Conservation (phyloP, 2,329 filamentous ascomycete species). For the Diaporthe batatas region DNA sequence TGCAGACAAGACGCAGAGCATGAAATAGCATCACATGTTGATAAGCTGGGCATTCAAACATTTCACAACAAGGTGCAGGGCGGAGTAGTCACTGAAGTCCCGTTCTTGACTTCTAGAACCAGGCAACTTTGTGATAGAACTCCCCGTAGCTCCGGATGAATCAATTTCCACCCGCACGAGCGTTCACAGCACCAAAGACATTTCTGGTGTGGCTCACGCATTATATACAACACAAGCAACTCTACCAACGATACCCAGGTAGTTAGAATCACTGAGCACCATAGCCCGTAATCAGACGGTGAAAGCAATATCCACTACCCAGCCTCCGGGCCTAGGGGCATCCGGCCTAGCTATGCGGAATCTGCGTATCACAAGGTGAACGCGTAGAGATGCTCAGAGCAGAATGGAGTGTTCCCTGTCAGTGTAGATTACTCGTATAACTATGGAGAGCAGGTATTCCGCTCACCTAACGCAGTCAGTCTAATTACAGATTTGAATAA, state of each 20-base stretch:
- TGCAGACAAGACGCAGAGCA: not conserved
- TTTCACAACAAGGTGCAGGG: not conserved
- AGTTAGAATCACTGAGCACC: conserved; percentile 24
- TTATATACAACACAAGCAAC: not conserved
- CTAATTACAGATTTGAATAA: not conserved
- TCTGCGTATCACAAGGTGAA: not conserved
- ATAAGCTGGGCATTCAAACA: not conserved
- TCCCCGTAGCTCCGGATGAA: not conserved
- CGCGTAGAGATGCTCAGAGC: not conserved
- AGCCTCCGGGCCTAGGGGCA: conserved; percentile 2
- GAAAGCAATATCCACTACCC: conserved; percentile 29
- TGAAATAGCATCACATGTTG: not conserved
- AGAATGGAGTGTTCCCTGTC: not conserved
- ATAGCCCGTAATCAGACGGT: conserved; percentile 19
- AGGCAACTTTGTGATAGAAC: not conserved
- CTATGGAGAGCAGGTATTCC: not conserved
- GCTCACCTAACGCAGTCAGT: not conserved
- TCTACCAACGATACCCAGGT: not conserved
- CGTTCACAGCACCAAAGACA: not conserved
- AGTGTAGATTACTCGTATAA: not conserved
- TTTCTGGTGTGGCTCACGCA: not conserved
- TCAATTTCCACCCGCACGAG: not conserved
- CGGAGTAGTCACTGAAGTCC: no score
- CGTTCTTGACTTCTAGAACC: no score
- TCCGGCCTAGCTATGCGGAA: not conserved